Conservation (phyloP, 805 yeast species). For the Yarrowia osloensis region DNA sequence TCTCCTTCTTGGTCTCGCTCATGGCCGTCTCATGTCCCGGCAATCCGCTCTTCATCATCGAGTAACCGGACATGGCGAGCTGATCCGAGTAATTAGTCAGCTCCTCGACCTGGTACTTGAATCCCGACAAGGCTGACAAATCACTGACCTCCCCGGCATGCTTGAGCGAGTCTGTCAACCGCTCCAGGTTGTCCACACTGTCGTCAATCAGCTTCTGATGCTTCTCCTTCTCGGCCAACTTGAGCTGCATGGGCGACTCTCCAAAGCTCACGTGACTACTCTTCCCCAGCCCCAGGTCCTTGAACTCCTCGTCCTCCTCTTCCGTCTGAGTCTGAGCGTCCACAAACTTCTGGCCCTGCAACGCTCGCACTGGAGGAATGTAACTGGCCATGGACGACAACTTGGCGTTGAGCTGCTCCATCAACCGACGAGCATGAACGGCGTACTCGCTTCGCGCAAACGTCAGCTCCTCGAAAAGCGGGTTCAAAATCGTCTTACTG, state of each 20-base stretch:
- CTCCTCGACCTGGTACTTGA: slow-evolving; percentile 28
- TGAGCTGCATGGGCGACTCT: slow-evolving; percentile 17
- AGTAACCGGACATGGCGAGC: slow-evolving; percentile 18
- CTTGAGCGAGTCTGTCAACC: slow-evolving; percentile 1
- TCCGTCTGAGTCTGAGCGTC: slow-evolving; percentile 40
- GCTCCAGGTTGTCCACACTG: slow-evolving; percentile 8
- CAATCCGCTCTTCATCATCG: slow-evolving; percentile 12
- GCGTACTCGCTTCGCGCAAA: slow-evolving; percentile 41
- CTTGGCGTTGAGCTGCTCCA: slow-evolving; percentile 36
- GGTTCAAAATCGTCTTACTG: slow-evolving; percentile 41
- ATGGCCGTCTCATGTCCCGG: slow-evolving; percentile 23
- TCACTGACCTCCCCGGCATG: slow-evolving; percentile 5
- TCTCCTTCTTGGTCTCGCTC: slow-evolving; percentile 27
- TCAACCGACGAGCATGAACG: slow-evolving; percentile 37
- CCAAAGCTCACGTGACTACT: slow-evolving; percentile 9
- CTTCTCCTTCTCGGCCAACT: slow-evolving; percentile 21
- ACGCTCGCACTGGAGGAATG: slow-evolving; percentile 35
- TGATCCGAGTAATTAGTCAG: slow-evolving; percentile 23
- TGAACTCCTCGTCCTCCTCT: not conserved
- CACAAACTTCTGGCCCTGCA: slow-evolving; percentile 34
- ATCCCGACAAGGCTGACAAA: not conserved
- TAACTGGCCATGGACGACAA: slow-evolving; percentile 34
- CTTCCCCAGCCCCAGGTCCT: not conserved
- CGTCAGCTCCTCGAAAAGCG: slow-evolving; percentile 42
- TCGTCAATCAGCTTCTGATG: slow-evolving; percentile 9